phyloP scores from a whole-genome alignment of 257 asterid species.

The Marsdenia floribunda region DNA sequence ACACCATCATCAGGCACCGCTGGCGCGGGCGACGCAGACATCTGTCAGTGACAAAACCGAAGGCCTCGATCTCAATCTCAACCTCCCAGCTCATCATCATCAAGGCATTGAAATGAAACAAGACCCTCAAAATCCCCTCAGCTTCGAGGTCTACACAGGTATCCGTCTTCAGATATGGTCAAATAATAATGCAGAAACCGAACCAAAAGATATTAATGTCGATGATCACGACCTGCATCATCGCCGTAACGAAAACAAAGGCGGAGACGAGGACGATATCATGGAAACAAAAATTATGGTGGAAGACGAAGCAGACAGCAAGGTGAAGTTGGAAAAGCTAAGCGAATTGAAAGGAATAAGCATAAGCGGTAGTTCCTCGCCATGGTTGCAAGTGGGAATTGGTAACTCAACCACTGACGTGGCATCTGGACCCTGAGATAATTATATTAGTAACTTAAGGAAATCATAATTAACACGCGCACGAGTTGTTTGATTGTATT shows the following conservation, averaged over 20 bases:
- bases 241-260: neutral
- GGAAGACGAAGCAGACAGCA: constrained; percentile 73
- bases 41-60: constrained; percentile 14
- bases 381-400: constrained; percentile 90
- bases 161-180: constrained; percentile 51
- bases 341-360: constrained; percentile 39
- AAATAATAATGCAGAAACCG: neutral
- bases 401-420: constrained; percentile 42
- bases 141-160: constrained; percentile 66
- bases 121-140: constrained; percentile 50
- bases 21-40: too few species aligned
- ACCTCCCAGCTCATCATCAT: constrained; percentile 47
- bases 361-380: constrained; percentile 38
- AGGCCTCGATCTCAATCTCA: constrained; percentile 67
- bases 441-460: neutral
- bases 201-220: too few species aligned
- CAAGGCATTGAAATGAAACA: constrained; percentile 45
- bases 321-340: constrained; percentile 50
- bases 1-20: neutral
- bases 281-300: constrained; percentile 2
- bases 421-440: constrained; percentile 22
- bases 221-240: neutral
- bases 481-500: too few species aligned
- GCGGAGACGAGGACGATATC: neutral
- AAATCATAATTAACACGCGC: neutral